A percentile compares a stretch with the other conserved stretches of the same genome.
These are phyloP conservation scores for Fusarium chuoi DNA, from an alignment of 2,329 filamentous ascomycete genomes.

Conservation along the genomic window DNA sequence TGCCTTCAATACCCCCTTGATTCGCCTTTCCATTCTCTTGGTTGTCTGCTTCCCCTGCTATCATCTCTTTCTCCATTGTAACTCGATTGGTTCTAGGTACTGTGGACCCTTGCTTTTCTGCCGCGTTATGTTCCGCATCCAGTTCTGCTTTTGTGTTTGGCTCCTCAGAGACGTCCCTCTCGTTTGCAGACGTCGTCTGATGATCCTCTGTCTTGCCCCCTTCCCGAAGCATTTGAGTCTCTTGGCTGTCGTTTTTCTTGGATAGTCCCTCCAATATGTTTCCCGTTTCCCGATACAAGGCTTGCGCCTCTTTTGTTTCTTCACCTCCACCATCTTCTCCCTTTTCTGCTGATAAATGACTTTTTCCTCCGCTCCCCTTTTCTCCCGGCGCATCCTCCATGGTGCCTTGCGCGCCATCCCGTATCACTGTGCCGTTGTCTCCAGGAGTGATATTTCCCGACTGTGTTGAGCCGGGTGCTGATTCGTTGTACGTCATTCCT, in stretches of 20 bases:
- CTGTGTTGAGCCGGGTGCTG: not conserved
- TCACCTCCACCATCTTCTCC: not conserved
- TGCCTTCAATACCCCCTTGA: not conserved
- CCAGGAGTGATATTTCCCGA: conserved; percentile 3
- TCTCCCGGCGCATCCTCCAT: not conserved
- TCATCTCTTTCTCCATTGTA: conserved; percentile 9
- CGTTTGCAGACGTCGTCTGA: not conserved
- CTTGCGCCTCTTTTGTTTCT: conserved; percentile 23
- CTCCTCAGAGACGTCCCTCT: conserved; percentile 1
- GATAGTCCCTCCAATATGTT: not conserved
- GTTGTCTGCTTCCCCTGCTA: not conserved
- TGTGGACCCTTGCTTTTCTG: conserved; percentile 40
- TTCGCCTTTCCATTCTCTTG: not conserved
- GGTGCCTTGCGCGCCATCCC: not conserved
- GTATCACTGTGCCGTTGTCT: conserved; percentile 13
- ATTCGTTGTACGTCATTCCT: not conserved
- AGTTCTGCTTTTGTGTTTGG: conserved; percentile 15
- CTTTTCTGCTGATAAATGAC: not conserved
- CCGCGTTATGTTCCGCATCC: conserved; percentile 16
- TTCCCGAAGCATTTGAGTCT: conserved; percentile 1
- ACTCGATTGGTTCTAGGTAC: conserved; percentile 38
- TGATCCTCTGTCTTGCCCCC: conserved; percentile 7
- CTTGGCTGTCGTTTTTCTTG: conserved; percentile 7
- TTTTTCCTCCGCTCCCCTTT: not conserved
- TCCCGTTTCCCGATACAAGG: not conserved